Evolutionary conservation across 169 alveolate species (phyloP).

Genomic region (Cyclospora cayetanensis): DNA sequence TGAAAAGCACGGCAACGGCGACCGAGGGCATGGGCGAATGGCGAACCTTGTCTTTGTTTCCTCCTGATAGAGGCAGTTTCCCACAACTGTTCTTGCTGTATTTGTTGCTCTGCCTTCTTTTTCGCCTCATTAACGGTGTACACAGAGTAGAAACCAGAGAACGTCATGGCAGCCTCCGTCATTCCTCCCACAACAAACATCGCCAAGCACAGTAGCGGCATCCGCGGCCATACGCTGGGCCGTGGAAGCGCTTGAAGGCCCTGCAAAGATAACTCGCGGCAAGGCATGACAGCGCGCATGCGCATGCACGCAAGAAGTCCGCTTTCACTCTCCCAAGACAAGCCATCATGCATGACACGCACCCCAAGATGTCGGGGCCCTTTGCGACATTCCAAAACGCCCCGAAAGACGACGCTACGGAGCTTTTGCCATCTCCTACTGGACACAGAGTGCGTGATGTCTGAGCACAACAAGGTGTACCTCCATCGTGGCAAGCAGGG

Average conservation of each 20-base stretch:
- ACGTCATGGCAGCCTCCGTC: constrained; percentile 35
- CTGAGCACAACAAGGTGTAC: too few species aligned
- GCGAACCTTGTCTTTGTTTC: background rate
- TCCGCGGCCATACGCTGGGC: constrained; percentile 6
- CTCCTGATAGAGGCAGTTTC: background rate
- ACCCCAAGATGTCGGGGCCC: too few species aligned
- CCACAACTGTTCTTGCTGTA: background rate
- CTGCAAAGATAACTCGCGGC: background rate
- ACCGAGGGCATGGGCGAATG: background rate
- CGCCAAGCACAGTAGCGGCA: constrained; percentile 12
- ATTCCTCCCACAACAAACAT: constrained; percentile 20
- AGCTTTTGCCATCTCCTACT: too few species aligned
- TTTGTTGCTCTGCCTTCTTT: background rate
- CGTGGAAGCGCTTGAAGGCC: constrained; percentile 28
- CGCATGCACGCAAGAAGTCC: too few species aligned
- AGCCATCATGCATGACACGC: too few species aligned
- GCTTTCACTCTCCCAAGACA: background rate
- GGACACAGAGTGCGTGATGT: too few species aligned
- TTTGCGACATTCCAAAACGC: background rate
- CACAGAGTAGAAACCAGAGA: constrained; percentile 59
- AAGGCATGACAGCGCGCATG: too few species aligned
- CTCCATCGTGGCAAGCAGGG: too few species aligned
- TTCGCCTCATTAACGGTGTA: constrained; percentile 33
- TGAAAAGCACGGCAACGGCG: background rate
- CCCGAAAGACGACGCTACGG: too few species aligned